A percentile compares a stretch with the other conserved stretches of the same genome.
These are phyloP conservation scores for Chenopodium formosanum DNA, from an alignment of 148 eudicot species.

Conservation along the genomic window DNA sequence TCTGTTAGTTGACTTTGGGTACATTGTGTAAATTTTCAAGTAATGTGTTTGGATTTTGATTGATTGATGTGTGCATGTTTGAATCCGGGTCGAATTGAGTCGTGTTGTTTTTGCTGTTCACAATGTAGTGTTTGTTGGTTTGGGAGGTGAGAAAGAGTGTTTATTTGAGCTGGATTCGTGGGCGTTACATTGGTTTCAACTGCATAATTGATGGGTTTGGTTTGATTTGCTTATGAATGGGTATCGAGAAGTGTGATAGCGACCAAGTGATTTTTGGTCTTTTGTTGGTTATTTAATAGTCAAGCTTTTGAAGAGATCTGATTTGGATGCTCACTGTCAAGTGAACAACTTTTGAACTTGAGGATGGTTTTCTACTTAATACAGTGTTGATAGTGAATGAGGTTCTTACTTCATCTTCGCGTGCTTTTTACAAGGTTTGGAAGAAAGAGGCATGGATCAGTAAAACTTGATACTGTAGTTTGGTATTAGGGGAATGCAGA, in stretches of 20 bases:
- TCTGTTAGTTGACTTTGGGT: constrained; percentile 19
- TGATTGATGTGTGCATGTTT: background rate
- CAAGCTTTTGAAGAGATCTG: background rate
- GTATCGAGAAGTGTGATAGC: background rate
- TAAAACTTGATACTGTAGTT: no score
- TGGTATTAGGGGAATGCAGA: background rate
- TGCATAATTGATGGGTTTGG: background rate
- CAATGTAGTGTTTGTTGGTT: constrained; percentile 1
- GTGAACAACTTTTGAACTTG: background rate
- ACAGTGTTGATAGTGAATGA: no score
- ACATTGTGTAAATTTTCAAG: background rate
- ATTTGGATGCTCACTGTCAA: background rate
- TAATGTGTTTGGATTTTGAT: background rate
- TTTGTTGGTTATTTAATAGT: background rate
- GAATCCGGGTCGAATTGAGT: background rate
- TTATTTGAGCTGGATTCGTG: constrained; percentile 6
- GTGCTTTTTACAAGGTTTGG: no score
- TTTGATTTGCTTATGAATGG: background rate
- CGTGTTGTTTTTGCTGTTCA: background rate
- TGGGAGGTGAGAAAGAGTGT: background rate
- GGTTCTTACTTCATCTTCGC: no score
- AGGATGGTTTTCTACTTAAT: no score
- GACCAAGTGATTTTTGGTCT: background rate
- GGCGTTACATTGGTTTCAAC: background rate
- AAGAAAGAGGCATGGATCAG: background rate